These are phyloP conservation scores for Penicillium nucicola DNA, from an alignment of 495 filamentous ascomycete genomes.

Conservation along the genomic window DNA sequence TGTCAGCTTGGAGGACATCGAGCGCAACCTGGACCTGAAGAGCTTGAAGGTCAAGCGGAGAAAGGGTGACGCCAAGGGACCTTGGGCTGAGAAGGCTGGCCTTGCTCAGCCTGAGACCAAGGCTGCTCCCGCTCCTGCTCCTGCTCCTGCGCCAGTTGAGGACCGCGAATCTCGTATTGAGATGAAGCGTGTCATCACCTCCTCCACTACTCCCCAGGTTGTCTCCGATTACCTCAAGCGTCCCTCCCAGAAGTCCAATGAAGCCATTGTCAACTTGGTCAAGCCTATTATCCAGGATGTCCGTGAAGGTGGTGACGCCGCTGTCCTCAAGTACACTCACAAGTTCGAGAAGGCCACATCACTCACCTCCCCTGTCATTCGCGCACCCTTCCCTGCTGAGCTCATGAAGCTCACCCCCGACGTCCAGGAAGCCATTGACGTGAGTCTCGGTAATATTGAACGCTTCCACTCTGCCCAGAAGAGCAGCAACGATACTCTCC, in stretches of 20 bases:
- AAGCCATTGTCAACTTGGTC: slow-evolving; percentile 84
- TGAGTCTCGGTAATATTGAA: slow-evolving; percentile 88
- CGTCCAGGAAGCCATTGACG: slow-evolving; percentile 85
- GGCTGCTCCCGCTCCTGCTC: slow-evolving; percentile 40
- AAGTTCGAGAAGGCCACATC: slow-evolving; percentile 95
- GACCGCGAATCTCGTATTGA: slow-evolving; percentile 62
- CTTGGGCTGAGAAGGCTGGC: slow-evolving; percentile 79
- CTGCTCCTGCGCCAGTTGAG: slow-evolving; percentile 44
- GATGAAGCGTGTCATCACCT: slow-evolving; percentile 75
- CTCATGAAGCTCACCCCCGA: slow-evolving; percentile 83
- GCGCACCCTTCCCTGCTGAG: slow-evolving; percentile 77
- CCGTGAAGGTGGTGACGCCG: slow-evolving; percentile 75
- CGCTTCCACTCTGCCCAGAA: slow-evolving; percentile 90
- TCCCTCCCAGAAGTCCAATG: slow-evolving; percentile 88
- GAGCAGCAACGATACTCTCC: slow-evolving; percentile 67
- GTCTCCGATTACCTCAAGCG: slow-evolving; percentile 73
- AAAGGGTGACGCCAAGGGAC: slow-evolving; percentile 88
- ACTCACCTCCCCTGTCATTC: slow-evolving; percentile 80
- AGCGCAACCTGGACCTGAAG: slow-evolving; percentile 89
- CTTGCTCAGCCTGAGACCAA: slow-evolving; percentile 43
- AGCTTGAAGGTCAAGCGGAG: slow-evolving; percentile 88
- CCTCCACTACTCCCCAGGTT: slow-evolving; percentile 54
- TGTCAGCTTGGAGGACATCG: slow-evolving; percentile 81
- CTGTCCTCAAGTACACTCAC: slow-evolving; percentile 86
- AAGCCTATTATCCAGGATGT: slow-evolving; percentile 88